Evolutionary conservation across 2,329 filamentous ascomycete genomes (phyloP), one percentile per base, ranked within the genome.

Genomic region (Proliferodiscus dingleyae): DNA sequence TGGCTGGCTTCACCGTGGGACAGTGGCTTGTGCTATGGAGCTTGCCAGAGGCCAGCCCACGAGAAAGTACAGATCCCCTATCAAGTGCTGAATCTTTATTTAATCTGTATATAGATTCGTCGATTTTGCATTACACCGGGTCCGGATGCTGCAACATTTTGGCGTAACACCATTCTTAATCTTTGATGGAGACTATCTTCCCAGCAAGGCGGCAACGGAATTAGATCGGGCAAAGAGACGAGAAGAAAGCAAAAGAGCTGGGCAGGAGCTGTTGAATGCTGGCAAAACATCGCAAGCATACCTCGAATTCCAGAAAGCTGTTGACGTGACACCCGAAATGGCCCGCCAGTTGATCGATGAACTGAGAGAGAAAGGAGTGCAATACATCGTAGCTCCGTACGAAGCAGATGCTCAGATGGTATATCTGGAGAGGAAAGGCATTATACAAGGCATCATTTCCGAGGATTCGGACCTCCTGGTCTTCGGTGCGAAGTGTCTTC

Each of bases 371-470:
- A 71, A 83, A 60, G 76, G 81, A 30, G 77, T 98, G 13, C 78
- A 88, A 46, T 97, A 95, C 63, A 75, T 98, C 45, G 94, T 98
- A 15, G 93, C 93, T 1, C 93, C 93, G 0, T 98, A 96, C 67
- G 93, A 98, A 71, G 93, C 93, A 37, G 93, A 98, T 66, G 85
- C 91, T n/a, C 91, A 98, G 66, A 76, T 98, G 58, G 90, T 89
- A 21, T 98, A 97, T 62, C 75, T 98, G 29, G 93, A 98, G 67
- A 82, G 83, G 40, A 79, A 88, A 48, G 91, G 91, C 1, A 71
- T 90, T 41, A 85, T 96, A 57, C 72, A 83, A 56, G 94, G 89
- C 21, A 95, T 98, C 52, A 71, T 98, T 28, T 96, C 93, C 0
- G 93, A 98, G 64, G 93, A 98, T 65, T 98, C 93, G 0, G 93